Evolutionary conservation across 192 early-diverging fungal genomes (phyloP).

Genomic region (Phlyctochytrium bullatum): DNA sequence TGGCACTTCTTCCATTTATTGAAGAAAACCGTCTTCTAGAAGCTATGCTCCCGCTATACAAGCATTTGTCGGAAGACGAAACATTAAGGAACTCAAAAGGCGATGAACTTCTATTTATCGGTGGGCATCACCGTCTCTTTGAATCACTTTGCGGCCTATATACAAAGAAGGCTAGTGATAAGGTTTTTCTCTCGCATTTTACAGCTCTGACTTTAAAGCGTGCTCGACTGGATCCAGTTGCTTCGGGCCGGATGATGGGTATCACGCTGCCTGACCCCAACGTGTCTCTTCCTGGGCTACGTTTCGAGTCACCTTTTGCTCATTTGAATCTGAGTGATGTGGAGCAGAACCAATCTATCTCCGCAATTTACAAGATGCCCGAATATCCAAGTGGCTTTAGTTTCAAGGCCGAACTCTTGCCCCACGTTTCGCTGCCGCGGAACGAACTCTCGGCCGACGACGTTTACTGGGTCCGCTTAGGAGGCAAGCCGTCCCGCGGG

Average conservation of each 20-base stretch:
- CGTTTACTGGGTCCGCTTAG: slow-evolving; percentile 37
- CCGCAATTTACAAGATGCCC: slow-evolving; percentile 47
- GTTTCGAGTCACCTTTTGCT: slow-evolving; percentile 44
- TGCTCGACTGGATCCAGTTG: slow-evolving; percentile 30
- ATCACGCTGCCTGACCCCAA: slow-evolving; percentile 39
- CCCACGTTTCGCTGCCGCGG: slow-evolving; percentile 20
- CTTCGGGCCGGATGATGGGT: slow-evolving; percentile 33
- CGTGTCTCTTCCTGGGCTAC: slow-evolving; percentile 45
- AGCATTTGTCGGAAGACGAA: slow-evolving; percentile 44
- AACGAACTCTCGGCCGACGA: slow-evolving; percentile 29
- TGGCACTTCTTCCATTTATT: slow-evolving; percentile 98
- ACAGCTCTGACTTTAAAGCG: slow-evolving; percentile 10
- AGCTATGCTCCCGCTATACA: slow-evolving; percentile 66
- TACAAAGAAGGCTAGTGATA: slow-evolving; percentile 12
- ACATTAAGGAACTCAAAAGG: slow-evolving; percentile 37
- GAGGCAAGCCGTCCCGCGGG: slow-evolving; percentile 15
- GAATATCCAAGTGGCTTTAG: slow-evolving; percentile 15
- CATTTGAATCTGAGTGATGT: slow-evolving; percentile 38
- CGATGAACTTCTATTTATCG: slow-evolving; percentile 39
- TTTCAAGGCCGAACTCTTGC: slow-evolving; percentile 32
- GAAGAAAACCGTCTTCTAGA: slow-evolving; percentile 80
- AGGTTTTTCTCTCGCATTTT: slow-evolving; percentile 11
- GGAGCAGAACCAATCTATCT: slow-evolving; percentile 33
- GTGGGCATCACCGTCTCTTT: slow-evolving; percentile 32
- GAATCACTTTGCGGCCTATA: slow-evolving; percentile 44